A percentile compares a stretch with the other conserved stretches of the same genome.
phyloP scores from a whole-genome alignment of 768 basidiomycete genomes.

The Phanerodontia chrysosporium region DNA sequence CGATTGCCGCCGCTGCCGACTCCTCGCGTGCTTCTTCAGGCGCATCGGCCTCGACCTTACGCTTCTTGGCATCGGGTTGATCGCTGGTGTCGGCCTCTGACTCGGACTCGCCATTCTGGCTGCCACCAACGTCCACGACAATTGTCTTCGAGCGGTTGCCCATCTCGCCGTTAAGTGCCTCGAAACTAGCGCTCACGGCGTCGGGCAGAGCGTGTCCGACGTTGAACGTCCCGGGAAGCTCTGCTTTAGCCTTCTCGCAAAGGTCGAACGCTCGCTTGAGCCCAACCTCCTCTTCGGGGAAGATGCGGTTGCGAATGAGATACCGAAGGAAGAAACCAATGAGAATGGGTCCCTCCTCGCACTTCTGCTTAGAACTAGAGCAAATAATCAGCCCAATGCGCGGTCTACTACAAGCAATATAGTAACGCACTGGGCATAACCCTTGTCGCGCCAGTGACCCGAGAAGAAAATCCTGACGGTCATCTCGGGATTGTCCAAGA shows the following conservation, averaged over 20 bases:
- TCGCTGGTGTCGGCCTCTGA: slow-evolving; percentile 23
- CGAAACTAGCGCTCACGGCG: slow-evolving; percentile 45
- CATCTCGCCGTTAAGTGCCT: slow-evolving; percentile 42
- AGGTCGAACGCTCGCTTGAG: slow-evolving; percentile 44
- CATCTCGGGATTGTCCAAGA: slow-evolving; percentile 60
- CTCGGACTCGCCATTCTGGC: slow-evolving; percentile 27
- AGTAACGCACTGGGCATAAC: slow-evolving; percentile 59
- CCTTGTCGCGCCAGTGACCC: slow-evolving; percentile 62
- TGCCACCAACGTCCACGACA: slow-evolving; percentile 5
- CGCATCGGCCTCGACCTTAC: slow-evolving; percentile 16
- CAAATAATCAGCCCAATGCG: slow-evolving; percentile 1
- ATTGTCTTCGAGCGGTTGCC: background rate
- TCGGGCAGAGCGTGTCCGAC: slow-evolving; percentile 47
- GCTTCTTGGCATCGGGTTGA: slow-evolving; percentile 22
- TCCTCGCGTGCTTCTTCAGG: slow-evolving; percentile 4
- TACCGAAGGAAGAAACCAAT: slow-evolving; percentile 58
- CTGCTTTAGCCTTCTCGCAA: slow-evolving; percentile 38
- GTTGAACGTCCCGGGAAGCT: slow-evolving; percentile 46
- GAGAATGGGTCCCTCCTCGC: slow-evolving; percentile 49
- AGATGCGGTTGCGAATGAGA: slow-evolving; percentile 49
- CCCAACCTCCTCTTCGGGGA: slow-evolving; percentile 49
- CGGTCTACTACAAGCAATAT: too few relatives aligned
- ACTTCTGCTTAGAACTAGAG: slow-evolving; percentile 24
- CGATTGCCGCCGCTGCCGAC: slow-evolving; percentile 11
- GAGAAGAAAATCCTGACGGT: slow-evolving; percentile 64